These are phyloP conservation scores for Curvularia verruculosa DNA, from an alignment of 2,329 filamentous ascomycete genomes.

Conservation along the genomic window DNA sequence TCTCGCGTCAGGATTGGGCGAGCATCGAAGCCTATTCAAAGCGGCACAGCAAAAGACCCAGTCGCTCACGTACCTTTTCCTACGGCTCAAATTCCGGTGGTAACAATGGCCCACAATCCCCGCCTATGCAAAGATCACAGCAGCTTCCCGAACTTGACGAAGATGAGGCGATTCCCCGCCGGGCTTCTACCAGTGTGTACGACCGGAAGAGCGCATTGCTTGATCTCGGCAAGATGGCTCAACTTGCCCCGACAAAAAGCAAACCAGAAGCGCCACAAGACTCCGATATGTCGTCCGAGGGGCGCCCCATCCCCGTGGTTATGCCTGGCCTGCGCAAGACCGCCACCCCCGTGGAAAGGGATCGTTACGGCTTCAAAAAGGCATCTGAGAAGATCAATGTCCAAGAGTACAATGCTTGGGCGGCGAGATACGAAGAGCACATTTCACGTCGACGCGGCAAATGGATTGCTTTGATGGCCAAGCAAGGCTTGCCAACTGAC, in stretches of 20 bases:
- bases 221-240: slow-evolving; percentile 30
- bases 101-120: slow-evolving; percentile 25
- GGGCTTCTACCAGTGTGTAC: slow-evolving; percentile 45
- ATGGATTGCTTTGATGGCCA: slow-evolving; percentile 79
- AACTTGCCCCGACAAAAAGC: slow-evolving; percentile 15
- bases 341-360: slow-evolving; percentile 58
- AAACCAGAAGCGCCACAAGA: slow-evolving; percentile 9
- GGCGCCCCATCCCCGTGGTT: slow-evolving; percentile 8
- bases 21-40: slow-evolving; percentile 43
- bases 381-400: slow-evolving; percentile 77
- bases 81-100: slow-evolving; percentile 19
- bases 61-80: slow-evolving; percentile 23
- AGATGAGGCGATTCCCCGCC: slow-evolving; percentile 43
- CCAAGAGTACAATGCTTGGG: slow-evolving; percentile 83
- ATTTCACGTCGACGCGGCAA: slow-evolving; percentile 77
- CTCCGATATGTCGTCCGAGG: slow-evolving; percentile 4
- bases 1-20: slow-evolving; percentile 46
- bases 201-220: slow-evolving; percentile 42
- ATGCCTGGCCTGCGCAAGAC: slow-evolving; percentile 26
- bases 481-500: slow-evolving; percentile 74
- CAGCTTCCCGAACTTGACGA: slow-evolving; percentile 44
- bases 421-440: slow-evolving; percentile 74
- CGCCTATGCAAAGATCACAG: slow-evolving; percentile 32
- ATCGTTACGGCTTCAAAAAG: slow-evolving; percentile 93
- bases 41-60: slow-evolving; percentile 33